A percentile compares a stretch with the other conserved stretches of the same genome.
Evolutionary conservation across 192 early-diverging fungal species (phyloP).

Genomic region (Endogone sp.): DNA sequence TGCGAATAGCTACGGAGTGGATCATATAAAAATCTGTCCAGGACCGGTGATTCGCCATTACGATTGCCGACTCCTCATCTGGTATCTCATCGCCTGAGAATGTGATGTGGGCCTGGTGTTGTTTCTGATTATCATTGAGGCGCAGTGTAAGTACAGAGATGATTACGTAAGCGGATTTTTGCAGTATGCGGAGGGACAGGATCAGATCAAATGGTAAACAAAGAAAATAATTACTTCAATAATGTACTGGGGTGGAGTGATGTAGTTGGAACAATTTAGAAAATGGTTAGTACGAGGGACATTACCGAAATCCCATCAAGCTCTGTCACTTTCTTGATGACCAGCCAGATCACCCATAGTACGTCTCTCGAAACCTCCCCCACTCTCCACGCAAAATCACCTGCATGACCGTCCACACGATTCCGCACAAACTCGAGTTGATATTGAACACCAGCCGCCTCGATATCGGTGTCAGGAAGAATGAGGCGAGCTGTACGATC

Average conservation of each 20-base stretch:
- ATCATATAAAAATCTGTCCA: slow-evolving; percentile 57
- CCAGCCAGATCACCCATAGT: not conserved
- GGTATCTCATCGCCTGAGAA: slow-evolving; percentile 52
- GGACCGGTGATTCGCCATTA: slow-evolving; percentile 51
- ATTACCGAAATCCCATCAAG: not conserved
- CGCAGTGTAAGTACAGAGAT: slow-evolving; percentile 1
- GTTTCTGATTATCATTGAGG: slow-evolving; percentile 12
- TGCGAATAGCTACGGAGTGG: slow-evolving; percentile 44
- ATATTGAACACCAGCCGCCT: slow-evolving; percentile 42
- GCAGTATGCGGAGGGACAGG: not conserved
- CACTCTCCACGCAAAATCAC: no score
- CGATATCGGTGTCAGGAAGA: slow-evolving; percentile 45
- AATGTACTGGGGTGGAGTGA: slow-evolving; percentile 9
- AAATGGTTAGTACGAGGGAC: no score
- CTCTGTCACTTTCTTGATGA: not conserved
- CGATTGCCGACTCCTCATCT: slow-evolving; percentile 43
- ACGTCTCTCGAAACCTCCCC: no score
- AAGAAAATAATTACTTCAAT: slow-evolving; percentile 16
- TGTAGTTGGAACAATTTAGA: slow-evolving; percentile 8
- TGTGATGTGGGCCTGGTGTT: slow-evolving; percentile 36
- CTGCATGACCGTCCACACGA: slow-evolving; percentile 55
- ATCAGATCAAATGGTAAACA: slow-evolving; percentile 1
- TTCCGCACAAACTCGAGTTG: slow-evolving; percentile 42
- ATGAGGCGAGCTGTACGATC: slow-evolving; percentile 41
- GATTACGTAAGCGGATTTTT: slow-evolving; percentile 1